Evolutionary conservation across 805 yeast genomes (phyloP).

Genomic region (Saturnispora sekii): DNA sequence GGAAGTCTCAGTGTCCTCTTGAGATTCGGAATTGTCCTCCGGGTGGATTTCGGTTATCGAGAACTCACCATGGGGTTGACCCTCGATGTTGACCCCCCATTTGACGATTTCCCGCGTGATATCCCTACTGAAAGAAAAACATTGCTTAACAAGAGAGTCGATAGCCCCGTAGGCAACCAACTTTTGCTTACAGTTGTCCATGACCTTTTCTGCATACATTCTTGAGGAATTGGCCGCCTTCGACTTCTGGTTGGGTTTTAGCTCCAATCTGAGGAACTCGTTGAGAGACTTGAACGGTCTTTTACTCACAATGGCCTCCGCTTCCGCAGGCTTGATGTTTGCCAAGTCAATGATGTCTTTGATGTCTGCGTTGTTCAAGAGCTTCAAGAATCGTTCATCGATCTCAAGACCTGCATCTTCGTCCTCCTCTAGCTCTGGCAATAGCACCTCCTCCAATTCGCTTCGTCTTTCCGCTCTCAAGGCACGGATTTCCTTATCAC

Average conservation of each 20-base stretch:
- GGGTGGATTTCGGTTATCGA: conserved; percentile 47
- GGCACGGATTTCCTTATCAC: neutral
- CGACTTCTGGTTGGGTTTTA: conserved; percentile 24
- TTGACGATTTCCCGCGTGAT: conserved; percentile 63
- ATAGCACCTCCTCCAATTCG: conserved; percentile 30
- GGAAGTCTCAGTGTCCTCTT: conserved; percentile 4
- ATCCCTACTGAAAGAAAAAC: conserved; percentile 65
- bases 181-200: conserved; percentile 60
- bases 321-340: conserved; percentile 56
- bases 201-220: conserved; percentile 57
- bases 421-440: conserved; percentile 21
- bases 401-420: conserved; percentile 30
- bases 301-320: conserved; percentile 48
- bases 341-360: conserved; percentile 77
- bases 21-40: conserved; percentile 16
- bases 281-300: conserved; percentile 63
- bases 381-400: conserved; percentile 60
- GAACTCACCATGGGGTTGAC: conserved; percentile 47
- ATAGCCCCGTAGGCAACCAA: conserved; percentile 89
- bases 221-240: neutral
- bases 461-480: conserved; percentile 12
- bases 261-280: conserved; percentile 48
- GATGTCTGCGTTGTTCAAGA: conserved; percentile 67
- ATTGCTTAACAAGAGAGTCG: conserved; percentile 77
- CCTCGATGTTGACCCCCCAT: conserved; percentile 84